Percentiles rank a stretch among this genome's conserved stretches.
These are phyloP conservation scores for Backusella australiensis DNA, from an alignment of 192 early-diverging fungal species.

Conservation along the genomic window DNA sequence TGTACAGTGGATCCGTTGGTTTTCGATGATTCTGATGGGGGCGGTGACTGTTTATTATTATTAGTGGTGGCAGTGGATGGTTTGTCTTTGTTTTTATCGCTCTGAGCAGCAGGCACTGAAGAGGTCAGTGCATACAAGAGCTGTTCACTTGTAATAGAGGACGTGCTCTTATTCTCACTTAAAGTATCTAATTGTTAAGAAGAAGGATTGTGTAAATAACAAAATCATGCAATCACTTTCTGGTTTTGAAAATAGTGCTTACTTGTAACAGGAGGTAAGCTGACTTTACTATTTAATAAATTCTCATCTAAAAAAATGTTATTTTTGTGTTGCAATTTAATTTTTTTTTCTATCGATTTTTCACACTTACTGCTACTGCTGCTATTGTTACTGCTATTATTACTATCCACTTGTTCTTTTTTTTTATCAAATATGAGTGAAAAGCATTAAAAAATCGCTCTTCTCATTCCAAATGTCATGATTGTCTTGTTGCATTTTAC, in stretches of 20 bases:
- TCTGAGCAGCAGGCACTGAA: neutral
- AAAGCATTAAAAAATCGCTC: neutral
- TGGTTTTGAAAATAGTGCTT: neutral
- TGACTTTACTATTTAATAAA: neutral
- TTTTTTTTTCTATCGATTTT: neutral
- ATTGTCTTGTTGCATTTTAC: neutral
- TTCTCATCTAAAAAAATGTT: neutral
- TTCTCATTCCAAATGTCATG: neutral
- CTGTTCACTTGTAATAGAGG: slow-evolving; percentile 16
- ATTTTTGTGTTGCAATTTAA: neutral
- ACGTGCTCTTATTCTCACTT: neutral
- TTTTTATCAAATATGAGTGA: neutral
- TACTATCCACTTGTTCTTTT: neutral
- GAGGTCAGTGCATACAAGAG: slow-evolving; percentile 16
- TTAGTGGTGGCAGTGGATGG: neutral
- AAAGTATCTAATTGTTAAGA: neutral
- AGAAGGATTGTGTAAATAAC: neutral
- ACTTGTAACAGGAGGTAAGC: neutral
- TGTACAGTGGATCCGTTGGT: neutral
- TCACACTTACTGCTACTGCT: neutral
- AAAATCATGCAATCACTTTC: neutral
- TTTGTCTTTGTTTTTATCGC: neutral
- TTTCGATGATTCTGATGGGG: neutral
- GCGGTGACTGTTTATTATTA: neutral
- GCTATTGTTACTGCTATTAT: neutral